Evolutionary conservation across 2,329 filamentous ascomycete species (phyloP).

Genomic region (Aspergillus fijiensis): DNA sequence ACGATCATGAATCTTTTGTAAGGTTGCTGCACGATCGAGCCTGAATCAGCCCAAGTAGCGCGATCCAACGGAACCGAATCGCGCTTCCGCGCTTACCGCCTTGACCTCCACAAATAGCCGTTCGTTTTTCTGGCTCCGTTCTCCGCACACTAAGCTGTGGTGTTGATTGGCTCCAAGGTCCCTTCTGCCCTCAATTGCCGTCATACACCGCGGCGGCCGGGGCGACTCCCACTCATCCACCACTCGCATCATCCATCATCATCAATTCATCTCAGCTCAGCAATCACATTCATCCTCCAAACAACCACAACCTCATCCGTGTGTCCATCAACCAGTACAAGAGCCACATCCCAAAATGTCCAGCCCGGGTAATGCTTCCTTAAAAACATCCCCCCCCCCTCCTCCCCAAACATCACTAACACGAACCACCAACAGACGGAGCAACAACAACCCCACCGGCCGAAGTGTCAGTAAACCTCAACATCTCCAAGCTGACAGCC

Average conservation of each 20-base stretch:
- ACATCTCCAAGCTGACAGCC: background rate
- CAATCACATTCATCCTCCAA: background rate
- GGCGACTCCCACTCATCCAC: too few relatives aligned
- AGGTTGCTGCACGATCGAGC: background rate
- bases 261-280: background rate
- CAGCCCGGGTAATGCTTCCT: constrained; percentile 17
- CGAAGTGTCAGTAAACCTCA: constrained; percentile 35
- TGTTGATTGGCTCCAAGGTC: background rate
- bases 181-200: background rate
- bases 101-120: background rate
- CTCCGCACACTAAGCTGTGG: background rate
- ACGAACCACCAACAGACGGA: constrained; percentile 18
- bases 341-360: constrained; percentile 9
- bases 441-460: constrained; percentile 28
- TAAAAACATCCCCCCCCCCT: background rate
- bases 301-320: background rate
- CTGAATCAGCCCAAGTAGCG: background rate
- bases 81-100: background rate
- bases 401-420: constrained; percentile 14
- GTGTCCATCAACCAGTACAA: too few relatives aligned
- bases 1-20: too few relatives aligned
- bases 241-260: background rate
- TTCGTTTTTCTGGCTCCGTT: background rate
- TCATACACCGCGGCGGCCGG: background rate
- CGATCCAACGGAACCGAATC: background rate